phyloP scores from a whole-genome alignment of 805 yeast species.

The Candida sithepensis region DNA sequence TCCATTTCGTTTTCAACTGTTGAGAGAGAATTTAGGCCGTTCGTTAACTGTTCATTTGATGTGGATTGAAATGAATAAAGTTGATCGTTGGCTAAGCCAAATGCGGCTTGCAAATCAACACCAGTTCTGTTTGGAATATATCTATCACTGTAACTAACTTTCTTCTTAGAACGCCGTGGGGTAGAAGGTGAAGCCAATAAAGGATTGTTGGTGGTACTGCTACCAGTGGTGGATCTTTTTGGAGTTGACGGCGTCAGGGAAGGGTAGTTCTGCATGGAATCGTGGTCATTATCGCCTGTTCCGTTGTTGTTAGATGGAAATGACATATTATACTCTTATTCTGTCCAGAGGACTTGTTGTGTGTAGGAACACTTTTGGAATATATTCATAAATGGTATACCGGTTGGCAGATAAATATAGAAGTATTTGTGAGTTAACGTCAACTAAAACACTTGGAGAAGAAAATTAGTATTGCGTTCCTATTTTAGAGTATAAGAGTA shows the following conservation, averaged over 20 bases:
- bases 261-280: constrained; percentile 10
- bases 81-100: constrained; percentile 39
- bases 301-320: neutral
- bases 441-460: too few species aligned
- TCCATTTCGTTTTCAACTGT: constrained; percentile 59
- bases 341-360: neutral
- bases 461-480: too few species aligned
- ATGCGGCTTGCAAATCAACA: constrained; percentile 83
- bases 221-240: constrained; percentile 9
- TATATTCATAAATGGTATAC: neutral
- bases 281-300: neutral
- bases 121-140: constrained; percentile 87
- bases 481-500: too few species aligned
- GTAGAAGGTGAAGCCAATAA: constrained; percentile 38
- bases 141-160: constrained; percentile 69
- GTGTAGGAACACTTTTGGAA: neutral
- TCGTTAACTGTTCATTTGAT: constrained; percentile 2
- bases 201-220: constrained; percentile 10
- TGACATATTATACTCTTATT: constrained; percentile 1
- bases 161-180: constrained; percentile 42
- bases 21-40: constrained; percentile 16
- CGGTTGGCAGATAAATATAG: neutral
- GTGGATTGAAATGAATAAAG: constrained; percentile 9
- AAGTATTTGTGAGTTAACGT: neutral
- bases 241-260: constrained; percentile 21